phyloP scores from a whole-genome alignment of 345 rosid genomes.

The Hibiscus tridactylites region DNA sequence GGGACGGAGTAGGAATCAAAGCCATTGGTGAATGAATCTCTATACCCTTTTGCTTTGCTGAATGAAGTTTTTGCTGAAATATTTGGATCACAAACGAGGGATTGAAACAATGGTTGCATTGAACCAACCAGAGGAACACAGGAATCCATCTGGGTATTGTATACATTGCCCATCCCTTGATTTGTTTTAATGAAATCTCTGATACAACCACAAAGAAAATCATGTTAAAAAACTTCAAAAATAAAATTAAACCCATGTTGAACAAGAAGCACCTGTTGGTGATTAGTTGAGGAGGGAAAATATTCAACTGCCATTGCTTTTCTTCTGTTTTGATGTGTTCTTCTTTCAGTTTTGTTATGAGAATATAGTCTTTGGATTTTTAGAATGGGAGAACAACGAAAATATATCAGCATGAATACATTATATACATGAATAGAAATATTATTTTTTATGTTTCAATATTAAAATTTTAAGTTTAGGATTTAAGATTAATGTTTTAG shows the following conservation, averaged over 20 bases:
- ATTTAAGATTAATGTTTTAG: too few species aligned
- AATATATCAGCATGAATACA: too few species aligned
- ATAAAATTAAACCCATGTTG: background rate
- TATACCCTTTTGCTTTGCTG: conserved; percentile 36
- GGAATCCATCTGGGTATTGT: conserved; percentile 30
- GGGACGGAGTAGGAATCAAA: conserved; percentile 18
- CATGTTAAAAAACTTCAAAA: background rate
- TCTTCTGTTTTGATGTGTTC: too few species aligned
- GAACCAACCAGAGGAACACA: too few species aligned
- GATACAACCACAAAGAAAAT: background rate
- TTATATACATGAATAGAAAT: too few species aligned
- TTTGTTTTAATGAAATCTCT: conserved; percentile 35
- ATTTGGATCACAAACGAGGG: conserved; percentile 24
- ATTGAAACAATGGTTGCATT: too few species aligned
- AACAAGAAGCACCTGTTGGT: conserved; percentile 25
- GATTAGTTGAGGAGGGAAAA: conserved; percentile 32
- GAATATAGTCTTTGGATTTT: too few species aligned
- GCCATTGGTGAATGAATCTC: conserved; percentile 21
- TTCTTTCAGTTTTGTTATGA: too few species aligned
- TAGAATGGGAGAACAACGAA: too few species aligned
- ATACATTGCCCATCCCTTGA: conserved; percentile 25
- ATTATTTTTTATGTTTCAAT: too few species aligned
- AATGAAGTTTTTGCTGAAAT: conserved; percentile 22
- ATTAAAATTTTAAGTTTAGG: too few species aligned
- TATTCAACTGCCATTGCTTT: conserved; percentile 45